Conservation (phyloP, 257 asterid genomes). For the Jaltomata sinuosa region DNA sequence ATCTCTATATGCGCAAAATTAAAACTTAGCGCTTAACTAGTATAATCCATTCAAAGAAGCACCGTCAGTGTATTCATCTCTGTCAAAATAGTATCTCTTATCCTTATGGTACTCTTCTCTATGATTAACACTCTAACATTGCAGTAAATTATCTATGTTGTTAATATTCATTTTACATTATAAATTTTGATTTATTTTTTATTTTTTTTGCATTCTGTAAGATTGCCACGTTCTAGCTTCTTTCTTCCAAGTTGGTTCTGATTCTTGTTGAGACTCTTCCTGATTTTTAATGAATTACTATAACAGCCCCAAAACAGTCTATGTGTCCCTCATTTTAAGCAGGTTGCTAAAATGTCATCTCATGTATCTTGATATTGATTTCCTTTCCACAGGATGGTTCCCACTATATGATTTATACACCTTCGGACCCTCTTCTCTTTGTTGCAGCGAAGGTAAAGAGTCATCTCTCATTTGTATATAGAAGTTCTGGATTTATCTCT, state of each 20-base stretch:
- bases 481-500: background rate
- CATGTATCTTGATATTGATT: constrained; percentile 13
- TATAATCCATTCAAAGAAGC: background rate
- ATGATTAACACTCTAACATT: background rate
- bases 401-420: constrained; percentile 96
- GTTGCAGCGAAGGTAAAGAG: constrained; percentile 75
- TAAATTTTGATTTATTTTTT: background rate
- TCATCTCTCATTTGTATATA: background rate
- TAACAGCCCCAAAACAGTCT: background rate
- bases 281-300: background rate
- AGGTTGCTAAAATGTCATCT: background rate
- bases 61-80: background rate
- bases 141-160: background rate
- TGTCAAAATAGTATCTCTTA: background rate
- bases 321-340: background rate
- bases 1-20: background rate
- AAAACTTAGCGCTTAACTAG: background rate
- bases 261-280: background rate
- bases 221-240: background rate
- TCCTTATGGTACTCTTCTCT: background rate
- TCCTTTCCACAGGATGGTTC: constrained; percentile 81
- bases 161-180: background rate
- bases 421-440: constrained; percentile 95
- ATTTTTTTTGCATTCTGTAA: background rate
- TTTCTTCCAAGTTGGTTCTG: background rate